Conservation (phyloP, 179 eudicot genomes). For the Gypsophila paniculata region DNA sequence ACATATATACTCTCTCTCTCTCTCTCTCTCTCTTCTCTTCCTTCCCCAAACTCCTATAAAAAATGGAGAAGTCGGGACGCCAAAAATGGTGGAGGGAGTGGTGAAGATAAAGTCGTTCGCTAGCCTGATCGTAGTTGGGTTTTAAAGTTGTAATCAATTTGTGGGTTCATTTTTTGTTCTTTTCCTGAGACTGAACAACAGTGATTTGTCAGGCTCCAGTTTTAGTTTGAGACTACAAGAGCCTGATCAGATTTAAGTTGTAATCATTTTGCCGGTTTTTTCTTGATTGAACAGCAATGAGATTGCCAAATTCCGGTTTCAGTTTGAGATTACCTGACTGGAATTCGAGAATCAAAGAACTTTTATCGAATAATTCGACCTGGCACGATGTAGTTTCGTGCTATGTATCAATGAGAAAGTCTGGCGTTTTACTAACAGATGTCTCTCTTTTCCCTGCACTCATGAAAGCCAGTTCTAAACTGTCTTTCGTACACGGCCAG, state of each 20-base stretch:
- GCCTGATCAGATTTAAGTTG: neutral
- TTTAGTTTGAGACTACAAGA: slow-evolving; percentile 28
- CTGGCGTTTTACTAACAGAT: slow-evolving; percentile 39
- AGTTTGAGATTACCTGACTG: slow-evolving; percentile 31
- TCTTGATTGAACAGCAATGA: slow-evolving; percentile 21
- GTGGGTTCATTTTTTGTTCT: too few relatives aligned
- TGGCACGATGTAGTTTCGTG: slow-evolving; percentile 48
- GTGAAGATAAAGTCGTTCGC: neutral
- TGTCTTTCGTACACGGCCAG: slow-evolving; percentile 45
- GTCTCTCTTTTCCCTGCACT: slow-evolving; percentile 47
- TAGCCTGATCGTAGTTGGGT: neutral
- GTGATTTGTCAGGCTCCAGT: slow-evolving; percentile 23
- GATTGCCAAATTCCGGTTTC: slow-evolving; percentile 11
- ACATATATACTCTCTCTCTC: slow-evolving; percentile 14
- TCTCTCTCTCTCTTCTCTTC: neutral
- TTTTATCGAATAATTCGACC: slow-evolving; percentile 31
- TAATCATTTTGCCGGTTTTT: neutral
- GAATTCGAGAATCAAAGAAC: slow-evolving; percentile 39
- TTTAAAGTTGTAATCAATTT: too few relatives aligned
- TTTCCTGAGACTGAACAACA: neutral
- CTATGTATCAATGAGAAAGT: slow-evolving; percentile 35
- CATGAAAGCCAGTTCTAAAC: slow-evolving; percentile 55
- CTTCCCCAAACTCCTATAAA: neutral
- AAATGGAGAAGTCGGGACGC: too few relatives aligned
- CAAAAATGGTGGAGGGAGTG: neutral